phyloP scores from a whole-genome alignment of 352 stramenopile genomes.

The Pythium insidiosum region DNA sequence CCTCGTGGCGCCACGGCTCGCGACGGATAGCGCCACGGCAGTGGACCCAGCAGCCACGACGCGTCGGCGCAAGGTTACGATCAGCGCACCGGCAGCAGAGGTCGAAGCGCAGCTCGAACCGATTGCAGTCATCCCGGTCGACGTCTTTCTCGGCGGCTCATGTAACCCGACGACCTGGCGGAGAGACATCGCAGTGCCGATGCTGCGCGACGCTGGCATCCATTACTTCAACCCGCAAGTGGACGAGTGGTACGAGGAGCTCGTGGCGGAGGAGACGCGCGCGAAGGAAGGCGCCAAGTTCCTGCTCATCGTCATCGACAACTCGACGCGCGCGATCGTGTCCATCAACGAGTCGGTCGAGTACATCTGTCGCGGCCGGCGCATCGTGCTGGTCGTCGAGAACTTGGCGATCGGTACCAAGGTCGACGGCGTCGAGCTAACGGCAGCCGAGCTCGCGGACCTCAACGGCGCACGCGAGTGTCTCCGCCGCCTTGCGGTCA shows the following conservation, averaged over 20 bases:
- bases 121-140: constrained; percentile 23
- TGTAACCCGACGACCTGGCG: constrained; percentile 89
- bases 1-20: constrained; percentile 23
- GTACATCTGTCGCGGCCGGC: constrained; percentile 70
- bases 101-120: constrained; percentile 8
- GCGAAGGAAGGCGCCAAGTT: constrained; percentile 81
- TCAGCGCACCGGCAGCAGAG: constrained; percentile 6
- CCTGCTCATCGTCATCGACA: constrained; percentile 83
- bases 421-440: constrained; percentile 43
- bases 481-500: constrained; percentile 52
- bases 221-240: constrained; percentile 87
- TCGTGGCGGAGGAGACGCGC: constrained; percentile 71
- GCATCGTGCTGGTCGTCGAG: constrained; percentile 76
- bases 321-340: constrained; percentile 69
- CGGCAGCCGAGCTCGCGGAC: constrained; percentile 64
- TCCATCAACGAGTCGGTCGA: constrained; percentile 86
- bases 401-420: constrained; percentile 42
- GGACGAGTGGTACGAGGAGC: constrained; percentile 82
- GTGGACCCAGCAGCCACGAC: constrained; percentile 11
- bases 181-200: constrained; percentile 61
- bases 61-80: constrained; percentile 6
- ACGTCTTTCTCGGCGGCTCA: constrained; percentile 78
- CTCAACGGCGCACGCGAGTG: constrained; percentile 77
- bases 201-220: constrained; percentile 56
- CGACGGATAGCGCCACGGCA: constrained; percentile 3